These are phyloP conservation scores for Linanthus parryae DNA, from an alignment of 148 eudicot species.

Conservation along the genomic window DNA sequence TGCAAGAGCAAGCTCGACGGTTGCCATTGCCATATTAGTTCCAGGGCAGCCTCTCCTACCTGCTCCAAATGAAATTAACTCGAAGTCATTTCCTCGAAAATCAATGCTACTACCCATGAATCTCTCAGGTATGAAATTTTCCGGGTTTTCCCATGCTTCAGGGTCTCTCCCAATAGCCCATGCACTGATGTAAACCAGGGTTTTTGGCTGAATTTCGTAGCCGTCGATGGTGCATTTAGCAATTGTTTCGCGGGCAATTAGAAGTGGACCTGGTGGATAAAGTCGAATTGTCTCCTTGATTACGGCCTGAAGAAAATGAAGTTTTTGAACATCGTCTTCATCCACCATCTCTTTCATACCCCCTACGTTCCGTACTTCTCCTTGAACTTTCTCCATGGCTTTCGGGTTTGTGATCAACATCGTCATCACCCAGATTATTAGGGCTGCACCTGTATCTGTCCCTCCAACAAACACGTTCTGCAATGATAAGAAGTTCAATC, in stretches of 20 bases:
- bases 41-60: slow-evolving; percentile 15
- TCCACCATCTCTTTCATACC: slow-evolving; percentile 1
- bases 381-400: slow-evolving; percentile 4
- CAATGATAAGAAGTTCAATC: neutral
- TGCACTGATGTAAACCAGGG: slow-evolving; percentile 9
- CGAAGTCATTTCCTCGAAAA: slow-evolving; percentile 1
- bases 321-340: slow-evolving; percentile 6
- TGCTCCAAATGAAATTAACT: slow-evolving; percentile 9
- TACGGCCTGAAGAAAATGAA: slow-evolving; percentile 4
- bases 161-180: slow-evolving; percentile 14
- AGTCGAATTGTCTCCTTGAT: slow-evolving; percentile 8
- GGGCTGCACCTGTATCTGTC: slow-evolving; percentile 1
- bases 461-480: slow-evolving; percentile 2
- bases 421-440: slow-evolving; percentile 1
- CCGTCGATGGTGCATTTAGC: slow-evolving; percentile 4
- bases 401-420: slow-evolving; percentile 2
- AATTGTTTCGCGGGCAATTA: slow-evolving; percentile 1
- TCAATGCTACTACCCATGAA: slow-evolving; percentile 1
- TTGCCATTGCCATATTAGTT: neutral
- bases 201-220: slow-evolving; percentile 6
- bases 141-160: slow-evolving; percentile 11
- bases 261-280: slow-evolving; percentile 4
- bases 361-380: neutral
- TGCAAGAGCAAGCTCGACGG: slow-evolving; percentile 4
- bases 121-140: slow-evolving; percentile 4